Evolutionary conservation across 129 eudicot genomes (phyloP), one percentile per base, ranked within the genome.

Genomic region (Scalesia atractyloides): DNA sequence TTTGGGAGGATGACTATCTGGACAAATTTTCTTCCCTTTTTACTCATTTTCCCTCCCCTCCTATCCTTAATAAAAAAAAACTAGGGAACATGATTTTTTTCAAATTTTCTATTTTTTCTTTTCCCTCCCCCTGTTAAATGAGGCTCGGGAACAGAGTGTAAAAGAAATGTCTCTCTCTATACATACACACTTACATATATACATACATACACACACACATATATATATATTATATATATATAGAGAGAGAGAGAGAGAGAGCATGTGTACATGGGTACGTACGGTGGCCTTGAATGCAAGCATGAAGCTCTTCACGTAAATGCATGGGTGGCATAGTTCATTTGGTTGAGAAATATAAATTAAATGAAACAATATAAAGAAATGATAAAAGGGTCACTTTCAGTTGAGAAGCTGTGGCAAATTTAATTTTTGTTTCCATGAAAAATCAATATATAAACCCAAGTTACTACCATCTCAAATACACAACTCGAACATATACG

Each of bases 281-380:
- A 78, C 77, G 73, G 82, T 78, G 82, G 81, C 72, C 66, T 61
- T 80, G 81, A 80, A 80, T 80, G 84, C 73, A 43, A 63, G 36
- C 53, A 69, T 68, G 73, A 74, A 74, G 68, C 61, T 18, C 75
- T 73, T 80, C 84, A 80, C 81, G 84, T 80, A 75, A 52, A 75
- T 75, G 73, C 72, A 61, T 80, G 77, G 47, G 77, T 80, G 53
- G 20, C 14, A 47, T 61, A 74, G 76, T 68, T 80, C 14, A 47
- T 57, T 72, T 72, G 83, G 83, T 73, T 80, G 79, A 68, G 51
- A 74, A 63, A 53, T 60, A 8, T 63, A 15, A 18, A 70, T 26
- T 73, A 50, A 66, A 74, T 74, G 33, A n/a, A 52, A 66, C 58
- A 39, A 62, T 22, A 18, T 13, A 41, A 62, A 1, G 52, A 30